Evolutionary conservation across 805 yeast species (phyloP).

Genomic region (Spencermartinsiella europaea): DNA sequence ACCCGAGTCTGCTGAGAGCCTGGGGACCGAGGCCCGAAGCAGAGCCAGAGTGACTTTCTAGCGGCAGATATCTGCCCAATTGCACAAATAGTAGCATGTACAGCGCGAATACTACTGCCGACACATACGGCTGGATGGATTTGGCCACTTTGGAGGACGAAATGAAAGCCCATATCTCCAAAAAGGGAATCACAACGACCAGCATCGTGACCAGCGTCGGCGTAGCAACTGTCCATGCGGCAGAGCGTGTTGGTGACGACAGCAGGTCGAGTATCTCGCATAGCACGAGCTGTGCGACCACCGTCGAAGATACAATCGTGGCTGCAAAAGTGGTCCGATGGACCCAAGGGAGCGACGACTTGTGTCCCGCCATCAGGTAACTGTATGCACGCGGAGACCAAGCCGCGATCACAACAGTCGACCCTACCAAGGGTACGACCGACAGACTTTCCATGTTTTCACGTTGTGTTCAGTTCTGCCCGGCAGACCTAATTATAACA

Average conservation of each 20-base stretch:
- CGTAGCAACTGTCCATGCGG: conserved; percentile 27
- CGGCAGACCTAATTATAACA: no score
- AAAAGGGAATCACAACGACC: conserved; percentile 29
- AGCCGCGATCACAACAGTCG: conserved; percentile 9
- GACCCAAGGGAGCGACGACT: not conserved
- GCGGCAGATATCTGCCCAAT: conserved; percentile 27
- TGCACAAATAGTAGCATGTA: conserved; percentile 27
- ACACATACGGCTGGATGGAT: not conserved
- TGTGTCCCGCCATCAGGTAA: not conserved
- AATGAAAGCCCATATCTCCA: conserved; percentile 16
- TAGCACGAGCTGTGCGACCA: conserved; percentile 34
- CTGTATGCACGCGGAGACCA: conserved; percentile 15
- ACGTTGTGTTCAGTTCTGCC: no score
- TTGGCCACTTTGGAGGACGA: conserved; percentile 3
- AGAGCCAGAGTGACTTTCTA: conserved; percentile 6
- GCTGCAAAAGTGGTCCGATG: conserved; percentile 9
- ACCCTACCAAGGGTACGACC: conserved; percentile 7
- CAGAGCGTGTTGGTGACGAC: conserved; percentile 17
- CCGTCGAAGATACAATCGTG: conserved; percentile 19
- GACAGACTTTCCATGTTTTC: not conserved
- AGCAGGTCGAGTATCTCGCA: conserved; percentile 33
- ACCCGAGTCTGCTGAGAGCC: conserved; percentile 32
- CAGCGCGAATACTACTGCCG: conserved; percentile 16
- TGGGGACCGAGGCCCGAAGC: conserved; percentile 6
- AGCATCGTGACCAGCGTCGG: conserved; percentile 25